Base-by-base conservation (phyloP, 495 filamentous ascomycete genomes). In the Trichoderma gamsii region DNA sequence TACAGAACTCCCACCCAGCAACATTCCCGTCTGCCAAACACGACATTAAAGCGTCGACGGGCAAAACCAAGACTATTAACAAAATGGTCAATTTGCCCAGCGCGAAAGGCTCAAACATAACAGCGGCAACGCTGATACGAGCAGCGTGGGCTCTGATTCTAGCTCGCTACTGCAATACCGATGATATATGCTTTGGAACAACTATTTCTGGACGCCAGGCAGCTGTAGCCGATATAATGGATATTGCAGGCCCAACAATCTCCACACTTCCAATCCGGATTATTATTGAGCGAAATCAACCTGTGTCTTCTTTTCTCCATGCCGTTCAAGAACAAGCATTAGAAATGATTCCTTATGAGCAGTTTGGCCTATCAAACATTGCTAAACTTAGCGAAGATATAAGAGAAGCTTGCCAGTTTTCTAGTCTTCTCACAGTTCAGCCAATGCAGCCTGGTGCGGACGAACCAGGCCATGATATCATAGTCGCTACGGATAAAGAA, bases 211-310 rank as follows among this genome's bases (percentile, higher is more conserved):
- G 85, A 41, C 76, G 86, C 0, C 76, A 80, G 27, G 77, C 78
- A 9, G 72, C 78, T 7, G 70, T 87, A 0, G 66, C 72, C 5
- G 83, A 79, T 25, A 72, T 87, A 18, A 75, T 75, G 21, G 73
- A 78, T 21, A 82, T 86, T 61, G 71, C 77, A 5, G 85, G 83
- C 0, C 81, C 88, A 0, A 77, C 85, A 0, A 82, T 89, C 59
- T 80, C 86, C 29, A 88, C 88, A 0, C 73, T 88, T 0, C 88
- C 88, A 4, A 73, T 84, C 13, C 79, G 86, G 1, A 73, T 79
- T 6, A n/a, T 65, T 43, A 1, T 21, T 76, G 2, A 63, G 18
- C 41, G 41, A 21, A 69, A 69, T 12, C 63, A 63, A 43, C n/a
- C 52, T 25, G n/a, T 75, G 1, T 43, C 44, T 11, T 49, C 64